These are phyloP conservation scores for Penicillium sp. DNA, from an alignment of 2,329 filamentous ascomycete species.

Conservation along the genomic window DNA sequence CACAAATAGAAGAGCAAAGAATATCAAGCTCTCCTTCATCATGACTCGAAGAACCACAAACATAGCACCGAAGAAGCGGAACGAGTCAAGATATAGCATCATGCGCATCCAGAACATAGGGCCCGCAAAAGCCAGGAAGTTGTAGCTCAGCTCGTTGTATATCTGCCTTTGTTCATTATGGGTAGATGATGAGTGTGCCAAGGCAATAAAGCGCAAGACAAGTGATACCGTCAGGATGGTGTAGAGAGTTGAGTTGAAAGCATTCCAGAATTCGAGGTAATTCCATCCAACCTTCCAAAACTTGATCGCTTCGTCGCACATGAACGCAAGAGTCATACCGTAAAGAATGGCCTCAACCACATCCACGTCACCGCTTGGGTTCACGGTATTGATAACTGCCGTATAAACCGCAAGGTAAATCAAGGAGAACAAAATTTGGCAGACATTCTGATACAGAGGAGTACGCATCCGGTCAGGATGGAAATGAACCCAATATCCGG, in stretches of 20 bases:
- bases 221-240: constrained; percentile 74
- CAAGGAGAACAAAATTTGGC: constrained; percentile 80
- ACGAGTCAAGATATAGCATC: constrained; percentile 85
- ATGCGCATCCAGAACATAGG: constrained; percentile 97
- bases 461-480: constrained; percentile 93
- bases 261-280: constrained; percentile 96
- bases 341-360: constrained; percentile 81
- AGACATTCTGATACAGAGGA: constrained; percentile 85
- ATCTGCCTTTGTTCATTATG: constrained; percentile 52
- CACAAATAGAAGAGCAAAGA: constrained; percentile 85
- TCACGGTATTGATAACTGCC: constrained; percentile 89
- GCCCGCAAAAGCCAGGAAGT: constrained; percentile 87
- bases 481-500: constrained; percentile 74
- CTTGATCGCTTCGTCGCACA: constrained; percentile 83
- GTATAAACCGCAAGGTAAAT: constrained; percentile 85
- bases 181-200: constrained; percentile 58
- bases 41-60: constrained; percentile 92
- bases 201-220: constrained; percentile 71
- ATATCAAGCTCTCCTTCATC: constrained; percentile 93
- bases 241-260: constrained; percentile 86
- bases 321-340: constrained; percentile 84
- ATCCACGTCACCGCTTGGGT: constrained; percentile 78
- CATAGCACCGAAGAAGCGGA: constrained; percentile 98
- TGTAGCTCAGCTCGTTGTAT: constrained; percentile 83
- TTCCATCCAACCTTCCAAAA: constrained; percentile 90